Evolutionary conservation across 1,139 yeast genomes (phyloP).

Genomic region (Hemisphaericaspora xylanilytica): DNA sequence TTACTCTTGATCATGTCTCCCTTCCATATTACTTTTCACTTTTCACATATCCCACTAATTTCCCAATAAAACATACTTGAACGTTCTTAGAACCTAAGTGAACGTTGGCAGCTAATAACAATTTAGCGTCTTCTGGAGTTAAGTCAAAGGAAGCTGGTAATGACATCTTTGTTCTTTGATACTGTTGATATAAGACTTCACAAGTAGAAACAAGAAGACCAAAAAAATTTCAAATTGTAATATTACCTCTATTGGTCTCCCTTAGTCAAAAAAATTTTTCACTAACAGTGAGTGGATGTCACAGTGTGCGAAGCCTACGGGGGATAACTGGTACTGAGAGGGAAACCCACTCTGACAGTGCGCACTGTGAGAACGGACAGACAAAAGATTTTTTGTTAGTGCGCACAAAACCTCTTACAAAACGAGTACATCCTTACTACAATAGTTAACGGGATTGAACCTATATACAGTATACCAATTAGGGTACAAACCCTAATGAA

Average conservation of each 20-base stretch:
- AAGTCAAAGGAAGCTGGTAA: constrained; percentile 86
- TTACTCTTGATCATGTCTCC: too few species aligned
- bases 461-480: constrained; percentile 1
- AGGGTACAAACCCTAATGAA: constrained; percentile 3
- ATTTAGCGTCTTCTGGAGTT: constrained; percentile 99
- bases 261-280: constrained; percentile 4
- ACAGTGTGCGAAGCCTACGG: too few species aligned
- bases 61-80: constrained; percentile 62
- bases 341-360: too few species aligned
- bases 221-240: constrained; percentile 1
- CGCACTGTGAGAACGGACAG: too few species aligned
- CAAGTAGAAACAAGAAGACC: constrained; percentile 5
- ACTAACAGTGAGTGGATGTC: constrained; percentile 1
- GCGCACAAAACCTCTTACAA: neutral
- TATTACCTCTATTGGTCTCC: neutral
- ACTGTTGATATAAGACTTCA: constrained; percentile 7
- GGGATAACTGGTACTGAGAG: neutral
- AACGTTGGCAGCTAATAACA: constrained; percentile 99
- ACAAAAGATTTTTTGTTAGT: constrained; percentile 1
- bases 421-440: constrained; percentile 1
- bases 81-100: constrained; percentile 99
- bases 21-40: neutral
- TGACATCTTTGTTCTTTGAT: constrained; percentile 51
- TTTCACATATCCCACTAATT: neutral
- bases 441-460: neutral